Evolutionary conservation across 768 basidiomycete genomes (phyloP).

Genomic region (Auriscalpium vulgare): DNA sequence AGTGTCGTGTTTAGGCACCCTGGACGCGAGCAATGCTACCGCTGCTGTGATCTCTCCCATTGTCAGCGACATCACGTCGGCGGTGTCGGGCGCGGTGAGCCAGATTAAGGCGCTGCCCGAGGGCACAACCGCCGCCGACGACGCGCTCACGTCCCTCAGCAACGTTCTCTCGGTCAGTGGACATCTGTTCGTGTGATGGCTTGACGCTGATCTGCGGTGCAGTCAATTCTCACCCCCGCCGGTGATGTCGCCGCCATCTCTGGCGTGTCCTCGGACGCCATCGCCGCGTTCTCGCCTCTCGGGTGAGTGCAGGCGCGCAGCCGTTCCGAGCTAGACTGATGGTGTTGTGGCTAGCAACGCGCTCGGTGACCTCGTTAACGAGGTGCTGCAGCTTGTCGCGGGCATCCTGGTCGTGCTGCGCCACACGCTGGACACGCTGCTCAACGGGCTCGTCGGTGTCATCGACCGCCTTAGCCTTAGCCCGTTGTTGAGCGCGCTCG

Average conservation of each 20-base stretch:
- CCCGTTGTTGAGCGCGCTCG: too few relatives aligned
- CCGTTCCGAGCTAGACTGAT: not conserved
- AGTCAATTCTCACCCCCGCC: not conserved
- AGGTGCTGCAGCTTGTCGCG: not conserved
- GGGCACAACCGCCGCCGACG: not conserved
- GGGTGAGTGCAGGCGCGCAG: not conserved
- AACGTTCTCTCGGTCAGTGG: not conserved
- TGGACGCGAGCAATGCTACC: not conserved
- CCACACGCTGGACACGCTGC: not conserved
- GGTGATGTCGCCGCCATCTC: not conserved
- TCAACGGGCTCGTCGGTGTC: not conserved
- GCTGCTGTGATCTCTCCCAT: not conserved
- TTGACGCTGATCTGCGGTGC: not conserved
- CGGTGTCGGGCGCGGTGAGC: not conserved
- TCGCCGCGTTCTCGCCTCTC: not conserved
- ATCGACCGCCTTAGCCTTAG: not conserved
- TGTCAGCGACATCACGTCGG: not conserved
- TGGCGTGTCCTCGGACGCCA: not conserved
- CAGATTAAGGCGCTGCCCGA: not conserved
- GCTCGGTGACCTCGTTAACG: not conserved
- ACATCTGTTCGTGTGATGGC: not conserved
- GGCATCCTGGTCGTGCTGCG: not conserved
- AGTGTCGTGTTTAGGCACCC: not conserved
- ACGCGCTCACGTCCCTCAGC: not conserved
- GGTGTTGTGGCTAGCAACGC: not conserved